Conservation (phyloP, 805 yeast genomes). For the Yamadazyma insecticola region DNA sequence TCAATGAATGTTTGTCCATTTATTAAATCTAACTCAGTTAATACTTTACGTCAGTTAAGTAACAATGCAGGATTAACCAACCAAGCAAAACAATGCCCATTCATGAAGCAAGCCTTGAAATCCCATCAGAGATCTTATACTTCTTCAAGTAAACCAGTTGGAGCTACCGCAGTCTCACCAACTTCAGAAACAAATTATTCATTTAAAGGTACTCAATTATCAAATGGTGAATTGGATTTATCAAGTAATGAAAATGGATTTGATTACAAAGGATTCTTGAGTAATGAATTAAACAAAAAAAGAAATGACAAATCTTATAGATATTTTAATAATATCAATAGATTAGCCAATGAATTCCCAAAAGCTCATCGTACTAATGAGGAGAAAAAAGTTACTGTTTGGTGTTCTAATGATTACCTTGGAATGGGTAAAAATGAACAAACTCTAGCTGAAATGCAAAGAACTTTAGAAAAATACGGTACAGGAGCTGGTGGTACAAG, state of each 20-base stretch:
- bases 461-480: conserved; percentile 83
- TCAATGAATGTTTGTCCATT: conserved; percentile 84
- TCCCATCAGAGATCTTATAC: conserved; percentile 44
- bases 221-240: conserved; percentile 11
- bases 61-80: conserved; percentile 40
- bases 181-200: conserved; percentile 32
- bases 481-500: conserved; percentile 99
- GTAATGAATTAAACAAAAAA: conserved; percentile 64
- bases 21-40: conserved; percentile 56
- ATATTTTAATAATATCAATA: conserved; percentile 93
- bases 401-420: conserved; percentile 98
- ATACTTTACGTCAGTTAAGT: conserved; percentile 56
- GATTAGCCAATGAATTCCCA: conserved; percentile 92
- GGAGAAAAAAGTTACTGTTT: conserved; percentile 86
- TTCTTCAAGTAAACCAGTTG: conserved; percentile 40
- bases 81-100: conserved; percentile 80
- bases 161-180: conserved; percentile 40
- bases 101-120: conserved; percentile 74
- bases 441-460: conserved; percentile 72
- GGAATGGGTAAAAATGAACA: conserved; percentile 86
- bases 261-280: conserved; percentile 70
- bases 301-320: conserved; percentile 89
- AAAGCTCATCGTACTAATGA: conserved; percentile 77
- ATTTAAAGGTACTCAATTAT: conserved; percentile 23
- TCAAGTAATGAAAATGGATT: conserved; percentile 50